Evolutionary conservation across 1,284 basidiomycete genomes (phyloP).

Genomic region (Fomitopsis schrenkii): DNA sequence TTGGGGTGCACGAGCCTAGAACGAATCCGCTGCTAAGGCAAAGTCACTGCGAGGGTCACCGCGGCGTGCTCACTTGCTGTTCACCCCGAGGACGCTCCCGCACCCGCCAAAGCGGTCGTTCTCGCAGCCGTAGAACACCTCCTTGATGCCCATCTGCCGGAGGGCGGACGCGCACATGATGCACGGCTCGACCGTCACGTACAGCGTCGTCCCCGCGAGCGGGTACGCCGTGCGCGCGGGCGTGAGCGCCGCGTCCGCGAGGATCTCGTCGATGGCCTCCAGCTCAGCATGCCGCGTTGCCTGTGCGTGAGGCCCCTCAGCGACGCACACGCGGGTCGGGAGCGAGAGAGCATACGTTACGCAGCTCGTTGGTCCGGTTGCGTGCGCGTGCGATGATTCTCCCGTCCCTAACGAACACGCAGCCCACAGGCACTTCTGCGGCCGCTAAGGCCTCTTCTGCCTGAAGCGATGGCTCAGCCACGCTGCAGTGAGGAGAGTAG

Average conservation of each 20-base stretch:
- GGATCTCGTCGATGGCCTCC: conserved; percentile 91
- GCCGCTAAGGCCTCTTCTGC: conserved; percentile 83
- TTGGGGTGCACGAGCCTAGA: conserved; percentile 59
- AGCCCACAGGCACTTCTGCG: conserved; percentile 94
- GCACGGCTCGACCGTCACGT: conserved; percentile 99
- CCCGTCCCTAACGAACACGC: conserved; percentile 85
- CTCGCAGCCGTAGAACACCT: conserved; percentile 91
- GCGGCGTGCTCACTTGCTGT: conserved; percentile 35
- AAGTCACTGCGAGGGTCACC: background rate
- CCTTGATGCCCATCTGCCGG: conserved; percentile 87
- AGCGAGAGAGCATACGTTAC: conserved; percentile 58
- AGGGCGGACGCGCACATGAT: conserved; percentile 98
- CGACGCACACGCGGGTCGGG: background rate
- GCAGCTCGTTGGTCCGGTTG: conserved; percentile 92
- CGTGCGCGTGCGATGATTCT: conserved; percentile 80
- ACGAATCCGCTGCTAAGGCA: background rate
- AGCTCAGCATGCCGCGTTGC: conserved; percentile 97
- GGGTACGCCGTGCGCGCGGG: conserved; percentile 52
- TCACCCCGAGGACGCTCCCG: conserved; percentile 90
- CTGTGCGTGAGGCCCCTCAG: conserved; percentile 37
- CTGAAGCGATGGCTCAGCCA: conserved; percentile 30
- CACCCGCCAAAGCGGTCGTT: conserved; percentile 98
- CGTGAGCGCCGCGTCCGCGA: conserved; percentile 59
- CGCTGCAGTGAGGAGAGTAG: background rate
- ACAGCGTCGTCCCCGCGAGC: conserved; percentile 80